Conservation (phyloP, 805 yeast species). For the Ogataea saltuana region DNA sequence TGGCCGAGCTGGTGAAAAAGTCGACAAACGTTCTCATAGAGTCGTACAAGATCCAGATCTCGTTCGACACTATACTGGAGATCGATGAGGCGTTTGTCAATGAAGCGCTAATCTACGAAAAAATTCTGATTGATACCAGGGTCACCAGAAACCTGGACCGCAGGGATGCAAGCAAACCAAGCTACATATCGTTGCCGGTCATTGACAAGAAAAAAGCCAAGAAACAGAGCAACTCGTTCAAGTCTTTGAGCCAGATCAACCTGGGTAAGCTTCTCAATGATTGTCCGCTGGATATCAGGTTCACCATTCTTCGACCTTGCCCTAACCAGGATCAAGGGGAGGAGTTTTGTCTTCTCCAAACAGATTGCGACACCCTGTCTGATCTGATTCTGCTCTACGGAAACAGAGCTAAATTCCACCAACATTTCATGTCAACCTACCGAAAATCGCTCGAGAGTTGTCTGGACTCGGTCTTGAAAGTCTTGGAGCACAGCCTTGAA, state of each 20-base stretch:
- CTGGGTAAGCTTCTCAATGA: slow-evolving; percentile 26
- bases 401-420: slow-evolving; percentile 52
- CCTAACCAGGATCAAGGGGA: slow-evolving; percentile 24
- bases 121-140: slow-evolving; percentile 34
- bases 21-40: slow-evolving; percentile 54
- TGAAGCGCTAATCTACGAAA: slow-evolving; percentile 41
- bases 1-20: slow-evolving; percentile 49
- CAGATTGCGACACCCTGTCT: slow-evolving; percentile 40
- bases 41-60: slow-evolving; percentile 48
- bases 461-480: slow-evolving; percentile 40
- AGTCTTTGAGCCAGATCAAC: slow-evolving; percentile 23
- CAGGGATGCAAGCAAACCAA: slow-evolving; percentile 26
- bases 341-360: slow-evolving; percentile 29
- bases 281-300: slow-evolving; percentile 34
- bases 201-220: slow-evolving; percentile 29
- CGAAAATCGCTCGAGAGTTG: slow-evolving; percentile 40
- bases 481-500: slow-evolving; percentile 38
- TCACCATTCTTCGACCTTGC: slow-evolving; percentile 34
- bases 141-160: slow-evolving; percentile 23
- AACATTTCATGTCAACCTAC: slow-evolving; percentile 47
- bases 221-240: slow-evolving; percentile 18
- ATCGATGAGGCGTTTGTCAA: slow-evolving; percentile 44
- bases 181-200: slow-evolving; percentile 31
- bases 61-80: slow-evolving; percentile 40
- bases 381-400: slow-evolving; percentile 51